Percentiles rank a stretch among this genome's conserved stretches.
These are phyloP conservation scores for Hebeloma cylindrosporum DNA, from an alignment of 768 basidiomycete species.

Conservation along the genomic window DNA sequence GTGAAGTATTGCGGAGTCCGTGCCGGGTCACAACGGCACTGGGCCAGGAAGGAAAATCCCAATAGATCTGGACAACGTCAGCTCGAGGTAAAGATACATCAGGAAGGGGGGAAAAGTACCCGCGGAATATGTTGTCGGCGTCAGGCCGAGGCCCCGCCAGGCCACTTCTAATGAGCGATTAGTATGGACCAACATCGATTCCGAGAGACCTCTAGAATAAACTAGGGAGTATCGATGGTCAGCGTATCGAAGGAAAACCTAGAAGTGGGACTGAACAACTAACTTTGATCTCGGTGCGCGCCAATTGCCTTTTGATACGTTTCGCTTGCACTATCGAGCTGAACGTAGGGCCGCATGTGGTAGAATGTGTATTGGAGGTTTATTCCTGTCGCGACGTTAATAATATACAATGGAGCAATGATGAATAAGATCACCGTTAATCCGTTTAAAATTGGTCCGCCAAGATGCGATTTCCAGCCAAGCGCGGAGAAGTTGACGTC, in stretches of 20 bases:
- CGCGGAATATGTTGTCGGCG: slow-evolving; percentile 60
- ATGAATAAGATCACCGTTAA: slow-evolving; percentile 36
- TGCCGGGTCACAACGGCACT: slow-evolving; percentile 77
- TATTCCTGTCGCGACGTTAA: slow-evolving; percentile 34
- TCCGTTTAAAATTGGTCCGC: slow-evolving; percentile 56
- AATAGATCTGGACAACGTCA: slow-evolving; percentile 54
- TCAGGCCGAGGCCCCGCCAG: slow-evolving; percentile 61
- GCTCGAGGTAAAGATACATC: slow-evolving; percentile 4
- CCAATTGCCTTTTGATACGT: slow-evolving; percentile 74
- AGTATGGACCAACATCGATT: slow-evolving; percentile 35
- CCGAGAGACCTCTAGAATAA: slow-evolving; percentile 50
- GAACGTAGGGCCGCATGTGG: slow-evolving; percentile 37
- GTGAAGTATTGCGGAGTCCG: slow-evolving; percentile 66
- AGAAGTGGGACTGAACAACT: slow-evolving; percentile 20
- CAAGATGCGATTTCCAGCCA: slow-evolving; percentile 80
- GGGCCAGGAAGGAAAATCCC: slow-evolving; percentile 76
- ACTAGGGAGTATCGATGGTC: slow-evolving; percentile 35
- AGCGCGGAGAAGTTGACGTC: slow-evolving; percentile 67
- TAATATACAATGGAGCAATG: neutral
- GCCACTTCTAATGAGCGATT: slow-evolving; percentile 39
- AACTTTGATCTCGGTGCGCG: slow-evolving; percentile 78
- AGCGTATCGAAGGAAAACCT: neutral
- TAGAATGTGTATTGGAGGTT: slow-evolving; percentile 46
- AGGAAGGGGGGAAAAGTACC: slow-evolving; percentile 38
- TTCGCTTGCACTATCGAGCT: slow-evolving; percentile 56